A percentile compares a stretch with the other conserved stretches of the same genome.
These are phyloP conservation scores for Albugo candida DNA, from an alignment of 352 stramenopile species.

Conservation along the genomic window DNA sequence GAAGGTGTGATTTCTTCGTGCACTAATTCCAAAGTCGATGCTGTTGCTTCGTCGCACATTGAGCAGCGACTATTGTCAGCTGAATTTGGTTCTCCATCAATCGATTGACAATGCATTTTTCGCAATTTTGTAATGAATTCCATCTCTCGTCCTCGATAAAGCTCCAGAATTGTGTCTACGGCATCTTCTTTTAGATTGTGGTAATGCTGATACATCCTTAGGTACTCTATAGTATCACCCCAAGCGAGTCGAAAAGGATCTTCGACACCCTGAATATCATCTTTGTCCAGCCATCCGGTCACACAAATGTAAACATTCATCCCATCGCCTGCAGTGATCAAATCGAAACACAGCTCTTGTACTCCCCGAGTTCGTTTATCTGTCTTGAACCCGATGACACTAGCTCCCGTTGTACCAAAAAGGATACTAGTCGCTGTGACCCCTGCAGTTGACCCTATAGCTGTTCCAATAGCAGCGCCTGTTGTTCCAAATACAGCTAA, in stretches of 20 bases:
- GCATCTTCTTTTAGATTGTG: constrained; percentile 61
- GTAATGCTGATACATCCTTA: constrained; percentile 45
- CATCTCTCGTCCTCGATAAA: constrained; percentile 66
- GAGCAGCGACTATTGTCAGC: no score
- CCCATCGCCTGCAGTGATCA: constrained; percentile 52
- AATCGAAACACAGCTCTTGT: constrained; percentile 64
- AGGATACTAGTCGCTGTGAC: constrained; percentile 52
- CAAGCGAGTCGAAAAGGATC: constrained; percentile 44
- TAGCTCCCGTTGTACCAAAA: constrained; percentile 60
- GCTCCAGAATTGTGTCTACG: constrained; percentile 59
- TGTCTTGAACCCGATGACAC: constrained; percentile 62
- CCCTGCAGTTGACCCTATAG: constrained; percentile 24
- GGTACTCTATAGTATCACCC: constrained; percentile 61
- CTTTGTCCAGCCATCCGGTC: constrained; percentile 64
- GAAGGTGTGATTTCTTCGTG: background rate
- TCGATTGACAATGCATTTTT: constrained; percentile 14
- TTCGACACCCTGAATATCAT: constrained; percentile 24
- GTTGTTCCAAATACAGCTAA: constrained; percentile 39
- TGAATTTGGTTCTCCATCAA: constrained; percentile 26
- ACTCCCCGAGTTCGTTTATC: constrained; percentile 51
- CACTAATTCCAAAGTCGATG: background rate
- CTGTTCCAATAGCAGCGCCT: constrained; percentile 39
- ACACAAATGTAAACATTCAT: constrained; percentile 82
- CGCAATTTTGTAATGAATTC: constrained; percentile 63
- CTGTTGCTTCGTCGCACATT: no score